Evolutionary conservation across 352 stramenopile genomes (phyloP), one percentile per base, ranked within the genome.

Genomic region (Pythium dissimile): DNA sequence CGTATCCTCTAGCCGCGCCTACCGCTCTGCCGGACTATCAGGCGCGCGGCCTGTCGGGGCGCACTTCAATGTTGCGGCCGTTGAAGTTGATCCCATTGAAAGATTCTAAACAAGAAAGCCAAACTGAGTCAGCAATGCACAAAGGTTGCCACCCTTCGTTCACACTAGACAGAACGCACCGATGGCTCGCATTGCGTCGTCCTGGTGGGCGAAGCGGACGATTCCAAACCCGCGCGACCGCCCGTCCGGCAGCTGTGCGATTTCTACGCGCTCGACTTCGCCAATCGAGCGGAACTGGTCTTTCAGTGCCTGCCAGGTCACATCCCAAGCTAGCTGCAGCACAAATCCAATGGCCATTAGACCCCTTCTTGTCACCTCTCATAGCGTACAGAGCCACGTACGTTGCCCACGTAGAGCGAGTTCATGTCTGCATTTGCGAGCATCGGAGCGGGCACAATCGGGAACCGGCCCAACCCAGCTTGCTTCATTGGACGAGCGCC

Each of bases 321-420:
- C 81, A 50, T 84, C 70, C 60, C 67, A 86, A 3, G 77, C 76
- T 24, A 89, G 35, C 77, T 89, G 59, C 9, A 13, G 26, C 7
- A 18, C 18, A 11, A 13, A 59, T 27, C 23, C 16, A 30, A 44
- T 23, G 11, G 15, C 23, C 18, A 49, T 52, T 13, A 16, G 60
- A 32, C 4, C 8, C 54, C n/a, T 24, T 46, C 31, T 11, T 3
- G 20, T 12, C 1, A n/a, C n/a, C n/a, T n/a, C n/a, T n/a, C n/a
- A n/a, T n/a, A n/a, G n/a, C n/a, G n/a, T n/a, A n/a, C n/a, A n/a
- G n/a, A n/a, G 5, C 16, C 27, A 70, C 79, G 59, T 62, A 94
- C 84, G 55, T 92, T 92, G 44, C 80, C 80, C 13, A 94, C 77
- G 64, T 87, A 91, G 34, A 93, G 71, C 79, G 81, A 28, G 64